Evolutionary conservation across 805 yeast genomes (phyloP), one percentile per base, ranked within the genome.

Genomic region (Lipomyces mesembrius): DNA sequence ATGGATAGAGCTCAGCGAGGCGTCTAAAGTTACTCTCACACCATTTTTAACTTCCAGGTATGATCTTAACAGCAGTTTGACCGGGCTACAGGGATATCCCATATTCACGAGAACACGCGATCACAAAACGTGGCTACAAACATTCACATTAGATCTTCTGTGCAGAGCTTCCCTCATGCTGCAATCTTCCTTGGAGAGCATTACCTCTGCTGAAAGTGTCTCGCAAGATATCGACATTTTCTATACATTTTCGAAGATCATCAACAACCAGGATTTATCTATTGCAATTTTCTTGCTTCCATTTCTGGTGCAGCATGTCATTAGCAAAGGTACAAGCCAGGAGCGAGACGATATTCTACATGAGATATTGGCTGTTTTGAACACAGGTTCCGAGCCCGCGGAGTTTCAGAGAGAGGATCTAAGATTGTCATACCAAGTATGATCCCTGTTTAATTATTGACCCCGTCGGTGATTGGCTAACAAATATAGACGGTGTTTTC

Each of bases 11-110:
- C 85, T 92, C 65, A 84, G 85, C 67, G 89, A 86, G 51, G 81
- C 87, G 37, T 84, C 96, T 1, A 87, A 85, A 72, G 84, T 92
- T 0, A 90, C 95, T 0, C 79, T 93, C 64, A 84, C 85, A 3
- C 97, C 98, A 0, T 81, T 94, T 37, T 77, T 89, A 39, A 83
- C 87, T 1, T 91, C 98, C 0, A 85, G 87, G 65, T 93, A 92
- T 73, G 79, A 79, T 12, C 85, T 86, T n/a, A 52, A 49, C 49
- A 57, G 53, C 57, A 53, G 29, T 53, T 5, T n/a, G n/a, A 22
- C 29, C 72, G 82, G 80, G 6, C 80, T 83, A 4, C 65, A 83
- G 3, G 67, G 71, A 0, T 92, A 86, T 75, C 98, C 98, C 0
- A 83, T 88, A 6, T 92, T 84, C 76, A 83, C 80, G 22, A 35